These are phyloP conservation scores for Saccharomyces paradoxus DNA, from an alignment of 805 yeast species.

Conservation along the genomic window DNA sequence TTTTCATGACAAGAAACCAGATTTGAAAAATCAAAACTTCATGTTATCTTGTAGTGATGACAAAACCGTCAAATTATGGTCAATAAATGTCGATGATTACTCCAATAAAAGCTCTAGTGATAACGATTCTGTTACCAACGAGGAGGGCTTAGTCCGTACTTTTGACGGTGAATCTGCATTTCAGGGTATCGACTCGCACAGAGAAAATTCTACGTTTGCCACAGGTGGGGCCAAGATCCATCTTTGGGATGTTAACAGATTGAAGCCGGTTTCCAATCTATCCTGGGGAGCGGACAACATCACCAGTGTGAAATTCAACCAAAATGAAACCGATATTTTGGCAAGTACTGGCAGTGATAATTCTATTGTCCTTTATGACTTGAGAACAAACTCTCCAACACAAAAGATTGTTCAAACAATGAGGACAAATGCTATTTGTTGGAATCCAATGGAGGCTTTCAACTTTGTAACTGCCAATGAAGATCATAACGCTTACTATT, in stretches of 20 bases:
- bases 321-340: conserved; percentile 78
- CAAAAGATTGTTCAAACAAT: conserved; percentile 80
- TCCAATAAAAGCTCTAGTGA: conserved; percentile 21
- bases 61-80: conserved; percentile 84
- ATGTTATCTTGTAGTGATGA: conserved; percentile 85
- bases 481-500: conserved; percentile 87
- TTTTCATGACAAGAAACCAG: conserved; percentile 10
- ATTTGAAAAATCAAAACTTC: conserved; percentile 33
- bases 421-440: conserved; percentile 77
- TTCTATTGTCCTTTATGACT: conserved; percentile 81
- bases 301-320: conserved; percentile 73
- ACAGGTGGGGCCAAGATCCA: conserved; percentile 89
- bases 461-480: conserved; percentile 87
- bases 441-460: conserved; percentile 98
- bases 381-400: conserved; percentile 83
- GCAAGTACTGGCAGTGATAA: conserved; percentile 91
- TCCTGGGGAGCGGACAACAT: conserved; percentile 97
- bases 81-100: conserved; percentile 50
- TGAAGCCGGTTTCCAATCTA: conserved; percentile 65
- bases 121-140: conserved; percentile 29
- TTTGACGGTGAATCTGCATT: conserved; percentile 79
- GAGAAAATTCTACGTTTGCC: conserved; percentile 62
- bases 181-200: conserved; percentile 79
- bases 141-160: conserved; percentile 61
- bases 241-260: conserved; percentile 83